phyloP scores from a whole-genome alignment of 2,329 filamentous ascomycete genomes.

The Fusarium gaditjirri region DNA sequence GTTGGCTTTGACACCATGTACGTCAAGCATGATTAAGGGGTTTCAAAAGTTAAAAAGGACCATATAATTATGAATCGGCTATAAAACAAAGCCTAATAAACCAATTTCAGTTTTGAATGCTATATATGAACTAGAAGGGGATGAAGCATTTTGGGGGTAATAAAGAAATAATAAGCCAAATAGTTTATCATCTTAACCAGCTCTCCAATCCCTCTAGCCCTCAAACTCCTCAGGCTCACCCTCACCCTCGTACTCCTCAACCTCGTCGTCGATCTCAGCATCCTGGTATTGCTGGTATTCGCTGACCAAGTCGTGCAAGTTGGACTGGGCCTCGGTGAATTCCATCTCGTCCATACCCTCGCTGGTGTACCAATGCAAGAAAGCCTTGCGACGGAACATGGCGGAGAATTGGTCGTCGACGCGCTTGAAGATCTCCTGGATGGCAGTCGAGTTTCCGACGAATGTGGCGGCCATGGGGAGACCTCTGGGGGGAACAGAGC shows the following conservation, averaged over 20 bases:
- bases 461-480: constrained; percentile 99
- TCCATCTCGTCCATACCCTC: constrained; percentile 99
- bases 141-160: constrained; percentile 18
- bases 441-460: constrained; percentile 98
- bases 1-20: constrained; percentile 26
- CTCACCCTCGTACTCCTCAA: constrained; percentile 72
- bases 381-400: constrained; percentile 99
- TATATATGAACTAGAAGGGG: constrained; percentile 19
- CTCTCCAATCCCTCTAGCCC: constrained; percentile 9
- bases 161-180: constrained; percentile 17
- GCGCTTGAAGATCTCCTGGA: constrained; percentile 99
- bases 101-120: constrained; percentile 33
- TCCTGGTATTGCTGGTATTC: constrained; percentile 99
- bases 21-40: constrained; percentile 2
- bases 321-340: constrained; percentile 99
- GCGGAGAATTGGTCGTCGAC: constrained; percentile 99
- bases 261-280: constrained; percentile 93
- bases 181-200: constrained; percentile 19
- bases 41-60: not conserved
- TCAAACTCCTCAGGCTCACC: constrained; percentile 43
- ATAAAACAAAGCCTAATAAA: constrained; percentile 14
- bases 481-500: constrained; percentile 96
- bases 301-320: constrained; percentile 99
- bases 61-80: constrained; percentile 17
- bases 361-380: constrained; percentile 99